Conservation (phyloP, 192 early-diverging fungal species). For the Backusella mclennaniae region DNA sequence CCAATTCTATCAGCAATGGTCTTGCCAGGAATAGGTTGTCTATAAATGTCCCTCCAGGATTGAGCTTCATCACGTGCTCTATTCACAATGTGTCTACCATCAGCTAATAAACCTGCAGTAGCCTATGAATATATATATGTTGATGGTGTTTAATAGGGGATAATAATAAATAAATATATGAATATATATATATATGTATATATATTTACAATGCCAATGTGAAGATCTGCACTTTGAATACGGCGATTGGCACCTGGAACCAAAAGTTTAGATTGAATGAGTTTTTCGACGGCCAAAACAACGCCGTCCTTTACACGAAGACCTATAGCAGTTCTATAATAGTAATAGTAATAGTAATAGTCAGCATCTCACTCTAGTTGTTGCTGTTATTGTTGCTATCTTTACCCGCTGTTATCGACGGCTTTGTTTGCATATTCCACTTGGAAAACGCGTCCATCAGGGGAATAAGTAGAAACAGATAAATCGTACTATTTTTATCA, state of each 20-base stretch:
- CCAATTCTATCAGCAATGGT: constrained; percentile 91
- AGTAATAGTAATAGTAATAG: neutral
- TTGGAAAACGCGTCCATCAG: constrained; percentile 98
- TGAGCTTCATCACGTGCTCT: constrained; percentile 90
- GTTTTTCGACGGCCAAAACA: constrained; percentile 95
- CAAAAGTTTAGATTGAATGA: constrained; percentile 91
- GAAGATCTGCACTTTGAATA: constrained; percentile 87
- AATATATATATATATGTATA: neutral
- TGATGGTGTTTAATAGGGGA: no score
- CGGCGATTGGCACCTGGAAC: constrained; percentile 91
- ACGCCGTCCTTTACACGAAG: constrained; percentile 94
- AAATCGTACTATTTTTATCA: constrained; percentile 82
- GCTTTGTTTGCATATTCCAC: constrained; percentile 98
- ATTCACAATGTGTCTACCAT: constrained; percentile 87
- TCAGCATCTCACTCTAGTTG: neutral
- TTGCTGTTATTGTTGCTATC: neutral
- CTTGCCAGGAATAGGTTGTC: constrained; percentile 78
- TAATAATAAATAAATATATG: neutral
- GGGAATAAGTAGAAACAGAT: constrained; percentile 97
- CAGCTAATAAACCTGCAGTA: constrained; percentile 90
- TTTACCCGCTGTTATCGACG: constrained; percentile 95
- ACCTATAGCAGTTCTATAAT: constrained; percentile 84
- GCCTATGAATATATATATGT: constrained; percentile 46
- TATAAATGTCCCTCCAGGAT: constrained; percentile 85
- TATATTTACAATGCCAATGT: constrained; percentile 85